Evolutionary conservation across 1,284 basidiomycete species (phyloP).

Genomic region (Ganoderma resinaceum): DNA sequence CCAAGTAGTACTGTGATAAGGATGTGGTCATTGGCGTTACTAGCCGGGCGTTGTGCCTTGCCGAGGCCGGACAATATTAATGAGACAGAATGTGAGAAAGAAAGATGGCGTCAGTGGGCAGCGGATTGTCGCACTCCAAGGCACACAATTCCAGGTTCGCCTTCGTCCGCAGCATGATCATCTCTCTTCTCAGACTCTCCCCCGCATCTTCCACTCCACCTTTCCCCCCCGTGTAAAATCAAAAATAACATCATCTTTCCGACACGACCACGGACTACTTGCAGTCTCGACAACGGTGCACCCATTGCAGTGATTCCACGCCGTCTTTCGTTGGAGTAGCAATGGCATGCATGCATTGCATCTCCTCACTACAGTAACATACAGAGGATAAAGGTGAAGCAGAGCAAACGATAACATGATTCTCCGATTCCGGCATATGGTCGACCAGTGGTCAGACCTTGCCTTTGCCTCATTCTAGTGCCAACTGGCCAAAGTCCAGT

Average conservation of each 20-base stretch:
- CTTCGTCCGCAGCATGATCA: conserved; percentile 1
- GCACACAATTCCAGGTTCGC: not conserved
- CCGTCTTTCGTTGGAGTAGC: not conserved
- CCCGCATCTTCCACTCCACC: not conserved
- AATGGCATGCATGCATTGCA: no score
- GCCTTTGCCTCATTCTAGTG: conserved; percentile 39
- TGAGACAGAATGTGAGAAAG: conserved; percentile 4
- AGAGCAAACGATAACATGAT: not conserved
- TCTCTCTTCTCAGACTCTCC: conserved; percentile 3
- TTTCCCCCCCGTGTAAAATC: not conserved
- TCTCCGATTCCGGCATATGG: not conserved
- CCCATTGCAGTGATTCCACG: not conserved
- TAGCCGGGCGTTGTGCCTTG: not conserved
- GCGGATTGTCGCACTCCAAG: not conserved
- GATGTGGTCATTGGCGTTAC: not conserved
- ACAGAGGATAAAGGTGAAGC: not conserved
- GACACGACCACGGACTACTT: not conserved
- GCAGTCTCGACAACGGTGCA: not conserved
- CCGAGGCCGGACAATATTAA: not conserved
- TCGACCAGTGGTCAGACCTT: not conserved
- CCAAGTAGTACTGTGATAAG: not conserved
- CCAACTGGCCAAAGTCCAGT: conserved; percentile 75
- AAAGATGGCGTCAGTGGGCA: not conserved
- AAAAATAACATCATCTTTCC: not conserved
- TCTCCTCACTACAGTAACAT: not conserved